Conservation (phyloP, 768 basidiomycete species). For the Suillus subalutaceus region DNA sequence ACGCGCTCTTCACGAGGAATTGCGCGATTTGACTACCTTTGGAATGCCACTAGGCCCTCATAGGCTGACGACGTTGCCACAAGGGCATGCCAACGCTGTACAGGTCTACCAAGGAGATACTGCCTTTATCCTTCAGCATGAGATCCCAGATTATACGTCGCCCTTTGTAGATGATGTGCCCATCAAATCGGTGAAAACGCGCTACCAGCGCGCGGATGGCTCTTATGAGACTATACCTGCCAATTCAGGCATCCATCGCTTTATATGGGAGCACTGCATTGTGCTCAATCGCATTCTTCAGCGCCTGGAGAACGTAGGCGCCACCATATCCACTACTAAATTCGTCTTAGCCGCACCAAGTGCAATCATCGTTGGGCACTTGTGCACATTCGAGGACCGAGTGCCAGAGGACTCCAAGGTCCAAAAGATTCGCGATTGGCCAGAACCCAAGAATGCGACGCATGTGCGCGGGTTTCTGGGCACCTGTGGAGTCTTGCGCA, state of each 20-base stretch:
- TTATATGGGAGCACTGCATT: constrained; percentile 43
- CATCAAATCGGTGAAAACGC: constrained; percentile 33
- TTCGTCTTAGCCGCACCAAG: constrained; percentile 29
- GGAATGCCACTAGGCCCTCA: constrained; percentile 39
- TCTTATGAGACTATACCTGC: constrained; percentile 37
- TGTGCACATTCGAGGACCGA: constrained; percentile 37
- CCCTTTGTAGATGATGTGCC: constrained; percentile 45
- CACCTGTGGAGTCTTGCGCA: constrained; percentile 22
- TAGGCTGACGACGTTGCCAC: constrained; percentile 36
- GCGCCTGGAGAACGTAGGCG: constrained; percentile 37
- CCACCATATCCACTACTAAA: constrained; percentile 42
- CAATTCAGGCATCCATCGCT: constrained; percentile 39
- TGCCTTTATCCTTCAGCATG: constrained; percentile 37
- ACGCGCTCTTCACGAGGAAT: constrained; percentile 29
- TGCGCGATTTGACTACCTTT: constrained; percentile 44
- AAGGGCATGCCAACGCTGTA: constrained; percentile 46
- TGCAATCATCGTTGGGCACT: constrained; percentile 39
- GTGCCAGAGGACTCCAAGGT: constrained; percentile 29
- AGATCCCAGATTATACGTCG: constrained; percentile 40
- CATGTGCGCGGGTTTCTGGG: constrained; percentile 35
- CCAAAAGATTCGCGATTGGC: constrained; percentile 36
- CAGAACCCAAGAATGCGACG: neutral
- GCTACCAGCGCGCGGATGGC: constrained; percentile 32
- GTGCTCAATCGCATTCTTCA: constrained; percentile 41
- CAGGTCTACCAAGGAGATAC: constrained; percentile 45